Conservation (phyloP, 495 filamentous ascomycete genomes). For the Penicillium diatomitis region DNA sequence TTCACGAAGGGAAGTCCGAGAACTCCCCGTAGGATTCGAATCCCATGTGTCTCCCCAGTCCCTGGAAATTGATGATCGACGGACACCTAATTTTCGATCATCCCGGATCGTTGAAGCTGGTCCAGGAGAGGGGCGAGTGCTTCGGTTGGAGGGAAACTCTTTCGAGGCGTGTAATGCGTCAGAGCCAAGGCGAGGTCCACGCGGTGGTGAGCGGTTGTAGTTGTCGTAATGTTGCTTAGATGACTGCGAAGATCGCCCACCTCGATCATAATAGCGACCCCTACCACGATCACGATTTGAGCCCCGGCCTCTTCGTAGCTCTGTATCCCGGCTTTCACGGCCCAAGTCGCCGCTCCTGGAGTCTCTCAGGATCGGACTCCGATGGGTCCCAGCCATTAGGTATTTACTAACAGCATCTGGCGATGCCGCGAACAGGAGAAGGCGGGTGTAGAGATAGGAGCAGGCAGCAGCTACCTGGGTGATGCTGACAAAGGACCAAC, state of each 20-base stretch:
- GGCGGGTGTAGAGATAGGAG: constrained; percentile 1
- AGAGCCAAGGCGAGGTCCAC: constrained; percentile 22
- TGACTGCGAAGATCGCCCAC: constrained; percentile 23
- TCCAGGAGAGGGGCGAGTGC: constrained; percentile 26
- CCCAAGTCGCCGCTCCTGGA: constrained; percentile 44
- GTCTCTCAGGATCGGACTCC: constrained; percentile 50
- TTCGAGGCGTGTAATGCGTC: constrained; percentile 22
- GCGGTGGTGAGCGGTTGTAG: constrained; percentile 28
- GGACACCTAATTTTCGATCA: constrained; percentile 7
- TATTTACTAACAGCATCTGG: constrained; percentile 36
- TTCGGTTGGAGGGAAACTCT: constrained; percentile 23
- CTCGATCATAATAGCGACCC: constrained; percentile 22
- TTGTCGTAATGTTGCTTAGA: constrained; percentile 24
- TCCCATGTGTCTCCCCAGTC: constrained; percentile 14
- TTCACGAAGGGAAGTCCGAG: constrained; percentile 16
- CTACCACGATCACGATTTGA: constrained; percentile 32
- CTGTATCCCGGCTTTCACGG: constrained; percentile 30
- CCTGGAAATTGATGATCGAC: constrained; percentile 7
- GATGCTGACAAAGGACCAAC: no score
- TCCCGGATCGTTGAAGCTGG: constrained; percentile 8
- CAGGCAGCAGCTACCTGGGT: neutral
- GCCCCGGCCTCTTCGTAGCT: constrained; percentile 31
- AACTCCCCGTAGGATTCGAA: constrained; percentile 13
- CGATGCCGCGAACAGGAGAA: constrained; percentile 9
- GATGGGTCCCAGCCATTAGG: constrained; percentile 49